phyloP scores from a whole-genome alignment of 75 land plant genomes.

The Chamaecyparis obtusa region DNA sequence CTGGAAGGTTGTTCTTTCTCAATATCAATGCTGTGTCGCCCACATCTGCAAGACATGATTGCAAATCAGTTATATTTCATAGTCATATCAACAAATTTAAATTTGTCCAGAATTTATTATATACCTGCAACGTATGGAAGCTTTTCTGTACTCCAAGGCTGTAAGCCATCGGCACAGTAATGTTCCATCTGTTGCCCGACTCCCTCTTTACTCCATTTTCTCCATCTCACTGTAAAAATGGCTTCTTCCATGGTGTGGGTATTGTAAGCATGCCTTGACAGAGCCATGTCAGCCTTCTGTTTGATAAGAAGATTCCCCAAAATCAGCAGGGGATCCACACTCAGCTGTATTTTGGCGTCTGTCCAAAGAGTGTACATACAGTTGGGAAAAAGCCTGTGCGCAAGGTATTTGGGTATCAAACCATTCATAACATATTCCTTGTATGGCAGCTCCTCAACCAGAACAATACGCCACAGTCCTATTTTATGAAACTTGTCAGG shows the following conservation, averaged over 20 bases:
- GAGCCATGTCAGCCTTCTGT: conserved; percentile 47
- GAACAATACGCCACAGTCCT: conserved; percentile 56
- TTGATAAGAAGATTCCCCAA: conserved; percentile 39
- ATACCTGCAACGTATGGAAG: conserved; percentile 58
- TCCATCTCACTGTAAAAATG: conserved; percentile 69
- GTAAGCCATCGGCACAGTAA: conserved; percentile 62
- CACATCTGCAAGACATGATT: conserved; percentile 41
- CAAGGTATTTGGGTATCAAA: conserved; percentile 57
- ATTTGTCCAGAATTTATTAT: not conserved
- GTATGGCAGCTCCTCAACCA: conserved; percentile 36
- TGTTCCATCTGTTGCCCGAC: conserved; percentile 59
- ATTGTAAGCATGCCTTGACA: conserved; percentile 52
- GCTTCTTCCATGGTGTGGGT: conserved; percentile 74
- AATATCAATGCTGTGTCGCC: conserved; percentile 64
- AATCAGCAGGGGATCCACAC: conserved; percentile 54
- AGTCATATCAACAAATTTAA: not conserved
- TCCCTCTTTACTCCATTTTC: conserved; percentile 51
- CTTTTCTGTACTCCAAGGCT: conserved; percentile 54
- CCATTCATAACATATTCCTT: conserved; percentile 58
- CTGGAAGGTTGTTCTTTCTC: conserved; percentile 44
- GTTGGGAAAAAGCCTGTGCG: conserved; percentile 70
- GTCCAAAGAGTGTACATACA: conserved; percentile 61
- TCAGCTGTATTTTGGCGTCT: conserved; percentile 60
- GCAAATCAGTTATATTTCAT: not conserved
- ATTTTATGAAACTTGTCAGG: conserved; percentile 16